These are phyloP conservation scores for Komagataella phaffii DNA, from an alignment of 805 yeast species.

Conservation along the genomic window DNA sequence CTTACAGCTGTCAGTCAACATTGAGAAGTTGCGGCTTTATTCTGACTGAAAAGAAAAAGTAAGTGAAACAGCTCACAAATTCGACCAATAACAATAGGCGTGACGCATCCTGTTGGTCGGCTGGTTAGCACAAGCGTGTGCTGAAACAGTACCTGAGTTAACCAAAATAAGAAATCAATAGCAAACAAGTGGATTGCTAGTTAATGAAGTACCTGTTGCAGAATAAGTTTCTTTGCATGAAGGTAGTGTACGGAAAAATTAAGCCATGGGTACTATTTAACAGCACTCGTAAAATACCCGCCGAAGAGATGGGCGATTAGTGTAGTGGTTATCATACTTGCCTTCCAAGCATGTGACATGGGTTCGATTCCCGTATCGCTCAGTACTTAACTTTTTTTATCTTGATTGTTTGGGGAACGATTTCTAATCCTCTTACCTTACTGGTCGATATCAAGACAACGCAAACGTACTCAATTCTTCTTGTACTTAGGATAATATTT, in stretches of 20 bases:
- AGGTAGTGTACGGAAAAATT: neutral
- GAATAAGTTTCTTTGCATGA: neutral
- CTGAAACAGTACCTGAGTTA: too few species aligned
- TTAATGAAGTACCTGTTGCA: too few species aligned
- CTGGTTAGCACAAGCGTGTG: too few species aligned
- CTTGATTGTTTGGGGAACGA: conserved; percentile 8
- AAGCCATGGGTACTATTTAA: neutral
- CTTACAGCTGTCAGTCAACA: too few species aligned
- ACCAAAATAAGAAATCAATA: too few species aligned
- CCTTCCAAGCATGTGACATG: conserved; percentile 92
- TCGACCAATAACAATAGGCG: too few species aligned
- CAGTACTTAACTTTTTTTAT: conserved; percentile 23
- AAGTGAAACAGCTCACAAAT: too few species aligned
- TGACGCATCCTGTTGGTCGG: too few species aligned
- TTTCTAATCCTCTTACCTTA: neutral
- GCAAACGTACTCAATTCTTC: conserved; percentile 15
- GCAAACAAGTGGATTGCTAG: too few species aligned
- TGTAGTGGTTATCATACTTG: conserved; percentile 87
- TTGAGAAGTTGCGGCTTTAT: too few species aligned
- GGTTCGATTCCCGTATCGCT: conserved; percentile 91
- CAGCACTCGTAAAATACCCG: neutral
- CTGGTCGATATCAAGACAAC: neutral
- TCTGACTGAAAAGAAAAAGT: too few species aligned
- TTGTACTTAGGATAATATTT: conserved; percentile 42
- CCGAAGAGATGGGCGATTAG: conserved; percentile 52